A percentile compares a stretch with the other conserved stretches of the same genome.
These are phyloP conservation scores for Xenoacremonium recifei DNA, from an alignment of 2,329 filamentous ascomycete genomes.

Conservation along the genomic window DNA sequence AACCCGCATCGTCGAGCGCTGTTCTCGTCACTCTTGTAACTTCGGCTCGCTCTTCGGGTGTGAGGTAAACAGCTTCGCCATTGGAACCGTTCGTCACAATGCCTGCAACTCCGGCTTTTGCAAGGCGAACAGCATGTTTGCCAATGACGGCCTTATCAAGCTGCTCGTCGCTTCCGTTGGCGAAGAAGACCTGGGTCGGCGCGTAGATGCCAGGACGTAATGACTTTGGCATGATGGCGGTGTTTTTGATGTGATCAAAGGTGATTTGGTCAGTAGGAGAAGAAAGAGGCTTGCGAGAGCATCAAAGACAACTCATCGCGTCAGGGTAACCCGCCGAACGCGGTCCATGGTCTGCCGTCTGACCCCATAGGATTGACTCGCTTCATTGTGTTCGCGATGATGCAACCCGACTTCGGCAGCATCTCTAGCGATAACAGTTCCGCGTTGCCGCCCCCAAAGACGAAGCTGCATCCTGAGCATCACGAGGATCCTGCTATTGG, in stretches of 20 bases:
- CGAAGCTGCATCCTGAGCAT: too few species aligned
- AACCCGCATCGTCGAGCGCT: constrained; percentile 79
- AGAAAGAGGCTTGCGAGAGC: too few species aligned
- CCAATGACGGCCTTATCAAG: constrained; percentile 66
- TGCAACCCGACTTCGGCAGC: neutral
- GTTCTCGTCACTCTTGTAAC: constrained; percentile 77
- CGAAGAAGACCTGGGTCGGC: constrained; percentile 69
- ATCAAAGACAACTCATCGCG: too few species aligned
- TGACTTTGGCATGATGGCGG: constrained; percentile 27
- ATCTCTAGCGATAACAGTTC: too few species aligned
- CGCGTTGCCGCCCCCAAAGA: too few species aligned
- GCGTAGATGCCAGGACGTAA: constrained; percentile 64
- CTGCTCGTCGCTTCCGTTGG: constrained; percentile 53
- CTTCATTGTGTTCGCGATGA: neutral
- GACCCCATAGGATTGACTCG: neutral
- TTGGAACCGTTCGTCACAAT: constrained; percentile 89
- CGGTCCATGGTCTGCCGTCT: too few species aligned
- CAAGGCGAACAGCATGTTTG: constrained; percentile 76
- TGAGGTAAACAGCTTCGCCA: constrained; percentile 84
- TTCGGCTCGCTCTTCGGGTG: constrained; percentile 70
- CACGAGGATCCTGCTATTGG: neutral
- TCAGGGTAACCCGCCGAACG: too few species aligned
- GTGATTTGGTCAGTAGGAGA: too few species aligned
- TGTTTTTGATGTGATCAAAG: too few species aligned
- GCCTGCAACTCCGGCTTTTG: constrained; percentile 74